Evolutionary conservation across 305 asterid species (phyloP).

Genomic region (Solanum hybrid): DNA sequence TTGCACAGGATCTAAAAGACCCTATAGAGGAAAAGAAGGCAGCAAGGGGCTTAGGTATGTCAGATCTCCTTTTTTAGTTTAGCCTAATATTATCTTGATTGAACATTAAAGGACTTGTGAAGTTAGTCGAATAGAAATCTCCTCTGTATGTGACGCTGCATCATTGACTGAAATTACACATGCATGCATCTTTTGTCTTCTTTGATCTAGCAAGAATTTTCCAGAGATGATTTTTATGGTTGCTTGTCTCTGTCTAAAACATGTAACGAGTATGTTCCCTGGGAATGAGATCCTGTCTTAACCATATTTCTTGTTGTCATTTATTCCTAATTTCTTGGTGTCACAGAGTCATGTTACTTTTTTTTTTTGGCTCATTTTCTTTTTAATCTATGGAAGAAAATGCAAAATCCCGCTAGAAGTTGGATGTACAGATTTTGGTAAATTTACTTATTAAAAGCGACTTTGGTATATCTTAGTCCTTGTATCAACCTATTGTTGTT

Average conservation of each 20-base stretch:
- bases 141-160: not conserved
- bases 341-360: not conserved
- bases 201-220: not conserved
- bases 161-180: not conserved
- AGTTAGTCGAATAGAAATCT: not conserved
- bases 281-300: not conserved
- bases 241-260: not conserved
- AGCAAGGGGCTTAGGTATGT: slow-evolving; percentile 91
- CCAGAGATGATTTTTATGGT: not conserved
- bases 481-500: not conserved
- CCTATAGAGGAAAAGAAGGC: slow-evolving; percentile 94
- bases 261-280: not conserved
- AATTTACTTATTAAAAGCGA: not conserved
- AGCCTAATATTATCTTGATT: not conserved
- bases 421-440: not conserved
- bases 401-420: not conserved
- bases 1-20: slow-evolving; percentile 66
- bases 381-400: not conserved
- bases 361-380: not conserved
- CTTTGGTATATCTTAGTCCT: not conserved
- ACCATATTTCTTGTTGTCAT: not conserved
- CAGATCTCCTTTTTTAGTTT: not conserved
- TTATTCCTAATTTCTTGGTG: not conserved
- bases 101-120: not conserved
- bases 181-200: not conserved